These are phyloP conservation scores for Pythium insidiosum DNA, from an alignment of 352 stramenopile genomes.

Conservation along the genomic window DNA sequence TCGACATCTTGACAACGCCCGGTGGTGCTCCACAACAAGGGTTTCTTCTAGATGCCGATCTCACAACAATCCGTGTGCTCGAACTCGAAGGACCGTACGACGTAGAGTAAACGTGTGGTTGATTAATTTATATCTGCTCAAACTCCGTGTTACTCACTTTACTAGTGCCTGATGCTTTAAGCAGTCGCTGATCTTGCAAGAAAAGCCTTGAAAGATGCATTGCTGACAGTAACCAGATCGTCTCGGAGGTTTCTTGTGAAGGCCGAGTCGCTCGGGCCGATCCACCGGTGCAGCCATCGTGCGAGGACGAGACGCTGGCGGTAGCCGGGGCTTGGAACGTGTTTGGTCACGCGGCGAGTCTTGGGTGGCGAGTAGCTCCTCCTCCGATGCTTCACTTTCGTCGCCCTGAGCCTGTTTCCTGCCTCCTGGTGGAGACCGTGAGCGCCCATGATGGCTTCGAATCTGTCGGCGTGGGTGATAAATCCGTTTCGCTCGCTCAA, in stretches of 20 bases:
- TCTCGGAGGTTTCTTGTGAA: slow-evolving; percentile 21
- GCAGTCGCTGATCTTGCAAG: slow-evolving; percentile 58
- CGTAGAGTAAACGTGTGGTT: too few relatives aligned
- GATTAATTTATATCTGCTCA: too few relatives aligned
- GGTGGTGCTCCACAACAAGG: too few relatives aligned
- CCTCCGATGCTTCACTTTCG: not conserved
- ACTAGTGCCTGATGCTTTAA: slow-evolving; percentile 45
- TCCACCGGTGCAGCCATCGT: not conserved
- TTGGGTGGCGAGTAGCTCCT: not conserved
- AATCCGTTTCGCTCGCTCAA: not conserved
- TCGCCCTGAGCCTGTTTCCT: not conserved
- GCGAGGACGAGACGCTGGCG: not conserved
- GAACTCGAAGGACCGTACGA: too few relatives aligned
- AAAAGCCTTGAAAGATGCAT: slow-evolving; percentile 42
- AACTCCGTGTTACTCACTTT: too few relatives aligned
- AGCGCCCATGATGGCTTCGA: not conserved
- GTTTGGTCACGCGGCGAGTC: not conserved
- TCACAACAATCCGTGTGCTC: too few relatives aligned
- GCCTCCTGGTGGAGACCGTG: not conserved
- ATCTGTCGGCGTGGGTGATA: not conserved
- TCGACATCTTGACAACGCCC: too few relatives aligned
- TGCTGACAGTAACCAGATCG: slow-evolving; percentile 52
- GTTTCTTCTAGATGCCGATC: too few relatives aligned
- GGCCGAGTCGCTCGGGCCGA: slow-evolving; percentile 10
- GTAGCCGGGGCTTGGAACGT: not conserved